Base-by-base conservation (phyloP, 2,329 filamentous ascomycete genomes). In the Xylaria sp. region DNA sequence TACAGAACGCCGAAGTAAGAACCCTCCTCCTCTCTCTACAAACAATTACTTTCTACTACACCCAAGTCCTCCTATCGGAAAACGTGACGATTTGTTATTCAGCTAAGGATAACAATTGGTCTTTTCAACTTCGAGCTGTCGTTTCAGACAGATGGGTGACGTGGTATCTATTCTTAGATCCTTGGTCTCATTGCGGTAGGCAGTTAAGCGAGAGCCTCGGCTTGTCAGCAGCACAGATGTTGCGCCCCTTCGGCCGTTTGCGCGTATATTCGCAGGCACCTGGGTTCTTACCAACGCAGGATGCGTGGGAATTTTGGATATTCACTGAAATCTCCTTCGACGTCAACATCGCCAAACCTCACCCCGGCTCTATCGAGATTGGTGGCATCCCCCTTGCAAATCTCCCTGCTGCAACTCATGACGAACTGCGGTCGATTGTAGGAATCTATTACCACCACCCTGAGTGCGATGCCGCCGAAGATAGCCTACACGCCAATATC, bases 401-500 rank as follows among this genome's bases (percentile, higher is more conserved):
- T 4, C 32, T 70, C 48, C 66, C 70, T 53, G 28, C 6, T 28
- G 20, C 43, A n/a, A 55, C 50, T 15, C 66, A 59, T 53, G 2
- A 52, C 1, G 43, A 59, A 43, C 7, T 74, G 2, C 0, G 23
- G 4, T 68, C 56, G 20, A 57, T 72, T 9, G 10, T 28, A 13
- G 74, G 74, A 4, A 53, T 5, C 0, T 78, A 76, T 57, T 2
- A 52, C 1, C 66, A 71, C 18, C 55, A 66, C 5, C 72, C 74
- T 1, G 36, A 74, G 9, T 80, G 79, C 46, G 78, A 77, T n/a
- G 72, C 73, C 1, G 73, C 79, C 0, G 77, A 78, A 60, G 50
- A 73, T 8, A 76, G 73, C 20, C 70, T 80, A 0, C 75, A 76
- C 50, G 66, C 72, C 15, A 20, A n/a, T 12, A 8, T 61, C 0